Percentiles rank a stretch among this genome's conserved stretches.
These are phyloP conservation scores for Millerago galiae DNA, from an alignment of 805 yeast genomes.

Conservation along the genomic window DNA sequence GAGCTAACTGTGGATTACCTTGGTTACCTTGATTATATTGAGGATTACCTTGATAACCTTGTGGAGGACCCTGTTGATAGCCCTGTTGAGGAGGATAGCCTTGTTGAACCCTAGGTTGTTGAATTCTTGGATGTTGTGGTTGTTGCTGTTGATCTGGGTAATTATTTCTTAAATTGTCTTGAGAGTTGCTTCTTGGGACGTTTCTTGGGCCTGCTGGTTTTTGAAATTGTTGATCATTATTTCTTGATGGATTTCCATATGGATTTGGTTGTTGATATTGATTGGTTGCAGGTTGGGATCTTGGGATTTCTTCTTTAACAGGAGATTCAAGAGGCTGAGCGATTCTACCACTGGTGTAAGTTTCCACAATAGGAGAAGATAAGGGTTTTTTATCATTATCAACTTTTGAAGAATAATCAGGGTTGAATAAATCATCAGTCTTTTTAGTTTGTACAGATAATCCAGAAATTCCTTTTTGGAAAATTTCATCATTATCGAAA, in stretches of 20 bases:
- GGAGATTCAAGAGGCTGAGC: constrained; percentile 9
- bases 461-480: constrained; percentile 21
- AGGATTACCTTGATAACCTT: not conserved
- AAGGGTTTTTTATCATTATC: constrained; percentile 6
- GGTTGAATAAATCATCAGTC: constrained; percentile 22
- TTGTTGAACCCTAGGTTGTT: not conserved
- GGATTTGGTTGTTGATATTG: constrained; percentile 3
- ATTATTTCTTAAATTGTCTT: constrained; percentile 12
- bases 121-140: not conserved
- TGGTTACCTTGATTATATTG: not conserved
- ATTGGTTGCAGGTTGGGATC: not conserved
- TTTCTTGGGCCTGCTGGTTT: constrained; percentile 19
- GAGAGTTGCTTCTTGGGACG: constrained; percentile 13
- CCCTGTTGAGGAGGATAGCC: not conserved
- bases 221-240: constrained; percentile 10
- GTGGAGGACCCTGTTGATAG: not conserved
- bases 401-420: constrained; percentile 17
- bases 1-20: not conserved
- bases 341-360: constrained; percentile 21
- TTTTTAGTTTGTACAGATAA: constrained; percentile 8
- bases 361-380: constrained; percentile 10
- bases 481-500: constrained; percentile 23
- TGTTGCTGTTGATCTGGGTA: constrained; percentile 11
- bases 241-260: constrained; percentile 2
- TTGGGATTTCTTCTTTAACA: not conserved